Evolutionary conservation across 176 grass and related monocot genomes (phyloP), one percentile per base, ranked within the genome.

Genomic region (Oryza meyeriana): DNA sequence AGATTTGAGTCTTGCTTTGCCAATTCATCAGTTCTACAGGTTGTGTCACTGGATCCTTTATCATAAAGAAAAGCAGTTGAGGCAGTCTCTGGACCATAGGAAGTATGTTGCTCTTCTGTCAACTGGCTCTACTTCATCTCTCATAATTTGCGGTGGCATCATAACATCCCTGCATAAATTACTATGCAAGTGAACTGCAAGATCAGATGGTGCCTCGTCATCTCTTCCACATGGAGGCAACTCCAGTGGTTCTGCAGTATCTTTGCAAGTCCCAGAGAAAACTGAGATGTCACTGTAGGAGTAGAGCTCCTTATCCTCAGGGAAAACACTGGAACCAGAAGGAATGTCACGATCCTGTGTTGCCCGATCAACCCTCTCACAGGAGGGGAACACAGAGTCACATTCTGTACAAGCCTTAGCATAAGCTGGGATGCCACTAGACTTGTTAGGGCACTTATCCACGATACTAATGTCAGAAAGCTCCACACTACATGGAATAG

Each of bases 121-220:
- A 81, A 34, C 22, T 4, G 16, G 48, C 41, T 75, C 45, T 27
- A 13, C 14, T 81, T 83, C 78, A 68, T 86, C 69, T 16, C 24
- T 72, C 0, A 8, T 48, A 72, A 71, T 61, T 87, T 67, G 29
- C 30, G 32, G 18, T 48, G 25, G 26, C 25, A 25, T 18, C 48
- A 66, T 35, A 71, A 78, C 31, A 31, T 85, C 72, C 74, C 35
- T 27, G 44, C 69, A 35, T 67, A 67, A 81, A 85, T 74, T 30
- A 61, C 18, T 30, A 76, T 26, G 63, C 36, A 59, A 84, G 5
- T 16, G 57, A 48, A 13, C 66, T 85, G 76, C 63, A 61, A 69
- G 29, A 71, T 70, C 33, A 36, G 59, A 75, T 26, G 31, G 69
- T 13, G 26, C 77, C 18, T 70, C 26, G 0, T 71, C 75, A 87